These are phyloP conservation scores for Theobroma cacao DNA, from an alignment of 345 rosid species.

Conservation along the genomic window DNA sequence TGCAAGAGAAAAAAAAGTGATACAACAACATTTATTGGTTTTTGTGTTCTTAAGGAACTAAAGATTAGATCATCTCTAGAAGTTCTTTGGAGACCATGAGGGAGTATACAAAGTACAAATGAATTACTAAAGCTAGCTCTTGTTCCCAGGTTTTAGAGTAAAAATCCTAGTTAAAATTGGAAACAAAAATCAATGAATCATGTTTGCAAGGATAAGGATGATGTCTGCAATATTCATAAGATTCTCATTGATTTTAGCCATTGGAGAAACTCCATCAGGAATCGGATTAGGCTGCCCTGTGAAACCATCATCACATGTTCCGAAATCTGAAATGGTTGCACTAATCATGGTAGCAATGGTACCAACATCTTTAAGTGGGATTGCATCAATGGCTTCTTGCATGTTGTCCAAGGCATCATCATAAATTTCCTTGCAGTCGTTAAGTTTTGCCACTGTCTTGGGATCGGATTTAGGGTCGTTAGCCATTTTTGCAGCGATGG, in stretches of 20 bases:
- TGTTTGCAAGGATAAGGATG: conserved; percentile 32
- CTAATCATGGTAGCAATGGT: conserved; percentile 39
- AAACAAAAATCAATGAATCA: background rate
- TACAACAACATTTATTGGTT: no score
- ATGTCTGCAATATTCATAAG: conserved; percentile 31
- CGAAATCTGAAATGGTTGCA: conserved; percentile 27
- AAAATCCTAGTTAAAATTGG: background rate
- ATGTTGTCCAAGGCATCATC: conserved; percentile 33
- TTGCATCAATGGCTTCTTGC: conserved; percentile 30
- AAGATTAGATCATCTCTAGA: background rate
- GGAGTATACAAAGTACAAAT: background rate
- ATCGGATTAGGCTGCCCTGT: background rate
- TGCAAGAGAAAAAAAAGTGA: no score
- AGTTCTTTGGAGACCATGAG: no score
- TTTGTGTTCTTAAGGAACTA: no score
- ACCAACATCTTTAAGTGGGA: conserved; percentile 19
- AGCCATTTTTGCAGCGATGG: background rate
- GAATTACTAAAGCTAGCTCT: background rate
- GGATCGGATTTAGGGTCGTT: background rate
- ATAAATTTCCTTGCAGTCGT: conserved; percentile 29
- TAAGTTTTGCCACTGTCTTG: background rate
- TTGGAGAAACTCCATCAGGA: conserved; percentile 4
- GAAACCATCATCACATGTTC: conserved; percentile 38
- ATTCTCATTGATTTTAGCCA: conserved; percentile 9
- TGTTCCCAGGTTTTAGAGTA: background rate